phyloP scores from a whole-genome alignment of 2,329 filamentous ascomycete genomes.

The Pseudogymnoascus sp. region DNA sequence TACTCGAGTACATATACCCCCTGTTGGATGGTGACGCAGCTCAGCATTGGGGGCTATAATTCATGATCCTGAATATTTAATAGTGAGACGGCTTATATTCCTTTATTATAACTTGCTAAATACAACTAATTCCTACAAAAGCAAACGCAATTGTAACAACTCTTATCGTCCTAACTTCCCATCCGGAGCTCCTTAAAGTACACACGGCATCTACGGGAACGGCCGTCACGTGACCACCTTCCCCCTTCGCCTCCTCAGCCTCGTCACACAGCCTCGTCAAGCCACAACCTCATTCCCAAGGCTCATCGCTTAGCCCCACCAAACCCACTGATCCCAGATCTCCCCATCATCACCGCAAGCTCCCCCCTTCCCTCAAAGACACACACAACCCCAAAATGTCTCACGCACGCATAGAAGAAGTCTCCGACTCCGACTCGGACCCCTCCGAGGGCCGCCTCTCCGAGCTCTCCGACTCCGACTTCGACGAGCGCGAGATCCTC shows the following conservation, averaged over 20 bases:
- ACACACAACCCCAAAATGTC: constrained; percentile 51
- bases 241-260: not conserved
- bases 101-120: not conserved
- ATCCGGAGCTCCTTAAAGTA: not conserved
- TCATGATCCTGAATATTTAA: not conserved
- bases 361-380: constrained; percentile 7
- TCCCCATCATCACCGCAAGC: not conserved
- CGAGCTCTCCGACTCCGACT: constrained; percentile 47
- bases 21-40: not conserved
- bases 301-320: constrained; percentile 1
- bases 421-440: constrained; percentile 74
- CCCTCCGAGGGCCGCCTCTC: constrained; percentile 78
- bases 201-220: not conserved
- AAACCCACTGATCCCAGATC: constrained; percentile 8
- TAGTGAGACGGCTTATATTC: not conserved
- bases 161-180: not conserved
- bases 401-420: constrained; percentile 84
- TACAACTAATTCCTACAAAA: not conserved
- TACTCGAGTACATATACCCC: not conserved
- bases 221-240: not conserved
- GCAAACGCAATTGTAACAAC: not conserved
- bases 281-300: not conserved
- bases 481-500: constrained; percentile 39
- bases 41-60: not conserved
- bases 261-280: not conserved